Conservation (phyloP, 2,329 filamentous ascomycete species). For the Exophiala aquamarina region DNA sequence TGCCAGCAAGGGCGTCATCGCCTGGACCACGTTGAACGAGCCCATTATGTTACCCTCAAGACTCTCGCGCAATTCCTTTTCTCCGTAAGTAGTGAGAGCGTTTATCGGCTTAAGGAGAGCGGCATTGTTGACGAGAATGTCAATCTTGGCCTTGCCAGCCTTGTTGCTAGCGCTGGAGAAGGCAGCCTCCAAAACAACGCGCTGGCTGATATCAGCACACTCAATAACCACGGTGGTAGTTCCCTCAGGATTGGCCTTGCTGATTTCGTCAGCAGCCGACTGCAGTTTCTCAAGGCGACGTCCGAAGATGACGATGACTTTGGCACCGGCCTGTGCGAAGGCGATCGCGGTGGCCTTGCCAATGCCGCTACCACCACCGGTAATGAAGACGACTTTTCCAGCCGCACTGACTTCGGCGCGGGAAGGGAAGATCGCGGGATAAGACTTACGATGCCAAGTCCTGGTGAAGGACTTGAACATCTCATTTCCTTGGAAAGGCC, state of each 20-base stretch:
- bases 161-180: slow-evolving; percentile 9
- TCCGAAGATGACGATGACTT: slow-evolving; percentile 54
- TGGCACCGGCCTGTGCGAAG: slow-evolving; percentile 55
- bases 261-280: slow-evolving; percentile 15
- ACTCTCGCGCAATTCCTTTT: slow-evolving; percentile 7
- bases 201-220: slow-evolving; percentile 8
- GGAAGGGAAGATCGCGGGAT: slow-evolving; percentile 40
- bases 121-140: slow-evolving; percentile 15
- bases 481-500: slow-evolving; percentile 16
- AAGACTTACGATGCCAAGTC: slow-evolving; percentile 37
- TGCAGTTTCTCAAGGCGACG: slow-evolving; percentile 33
- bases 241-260: slow-evolving; percentile 8
- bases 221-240: slow-evolving; percentile 5
- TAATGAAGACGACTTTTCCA: slow-evolving; percentile 50
- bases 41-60: slow-evolving; percentile 13
- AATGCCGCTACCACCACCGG: slow-evolving; percentile 56
- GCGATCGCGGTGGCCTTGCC: slow-evolving; percentile 56
- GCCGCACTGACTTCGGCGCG: slow-evolving; percentile 31
- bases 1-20: slow-evolving; percentile 9
- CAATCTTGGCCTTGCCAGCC: slow-evolving; percentile 4
- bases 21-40: slow-evolving; percentile 16
- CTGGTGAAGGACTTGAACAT: slow-evolving; percentile 31
- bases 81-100: slow-evolving; percentile 6
- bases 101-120: background rate
- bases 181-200: slow-evolving; percentile 6